Percentiles rank a stretch among this genome's conserved stretches.
Conservation (phyloP, 177 flowering plant species). For the Vitis hybrid region DNA sequence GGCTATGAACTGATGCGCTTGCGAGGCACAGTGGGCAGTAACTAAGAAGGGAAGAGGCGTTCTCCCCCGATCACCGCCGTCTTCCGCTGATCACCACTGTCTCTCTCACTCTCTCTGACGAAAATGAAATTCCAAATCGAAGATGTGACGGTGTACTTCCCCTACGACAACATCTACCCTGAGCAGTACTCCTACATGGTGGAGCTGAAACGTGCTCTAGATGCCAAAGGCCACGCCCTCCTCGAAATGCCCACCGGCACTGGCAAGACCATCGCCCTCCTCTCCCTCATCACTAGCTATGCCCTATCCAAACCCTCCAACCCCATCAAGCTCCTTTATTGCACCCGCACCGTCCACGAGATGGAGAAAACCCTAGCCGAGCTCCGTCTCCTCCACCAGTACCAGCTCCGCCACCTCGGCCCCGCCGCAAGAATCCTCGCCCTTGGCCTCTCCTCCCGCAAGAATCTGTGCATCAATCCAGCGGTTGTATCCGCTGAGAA, state of each 20-base stretch:
- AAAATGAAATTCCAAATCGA: constrained; percentile 89
- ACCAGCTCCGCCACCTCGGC: constrained; percentile 64
- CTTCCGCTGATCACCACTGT: no score
- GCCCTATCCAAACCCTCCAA: constrained; percentile 60
- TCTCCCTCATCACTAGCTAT: constrained; percentile 87
- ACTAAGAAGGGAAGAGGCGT: no score
- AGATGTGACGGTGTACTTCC: constrained; percentile 92
- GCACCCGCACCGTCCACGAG: constrained; percentile 99
- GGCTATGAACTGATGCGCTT: no score
- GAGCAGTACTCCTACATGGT: constrained; percentile 93
- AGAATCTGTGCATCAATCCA: constrained; percentile 90
- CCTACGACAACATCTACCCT: constrained; percentile 93
- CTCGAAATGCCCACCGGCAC: constrained; percentile 99
- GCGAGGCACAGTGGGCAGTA: no score
- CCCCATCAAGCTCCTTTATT: constrained; percentile 83
- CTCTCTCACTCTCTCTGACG: neutral
- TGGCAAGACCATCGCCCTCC: constrained; percentile 94
- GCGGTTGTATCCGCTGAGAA: constrained; percentile 62
- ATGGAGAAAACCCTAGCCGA: constrained; percentile 99
- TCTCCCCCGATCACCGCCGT: no score
- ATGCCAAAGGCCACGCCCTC: constrained; percentile 91
- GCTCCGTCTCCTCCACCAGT: constrained; percentile 63
- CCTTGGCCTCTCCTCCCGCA: constrained; percentile 84
- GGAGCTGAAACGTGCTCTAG: constrained; percentile 88
- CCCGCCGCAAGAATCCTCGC: constrained; percentile 69